Base-by-base conservation (phyloP, 2,329 filamentous ascomycete genomes). In the Diaporthe destruens region DNA sequence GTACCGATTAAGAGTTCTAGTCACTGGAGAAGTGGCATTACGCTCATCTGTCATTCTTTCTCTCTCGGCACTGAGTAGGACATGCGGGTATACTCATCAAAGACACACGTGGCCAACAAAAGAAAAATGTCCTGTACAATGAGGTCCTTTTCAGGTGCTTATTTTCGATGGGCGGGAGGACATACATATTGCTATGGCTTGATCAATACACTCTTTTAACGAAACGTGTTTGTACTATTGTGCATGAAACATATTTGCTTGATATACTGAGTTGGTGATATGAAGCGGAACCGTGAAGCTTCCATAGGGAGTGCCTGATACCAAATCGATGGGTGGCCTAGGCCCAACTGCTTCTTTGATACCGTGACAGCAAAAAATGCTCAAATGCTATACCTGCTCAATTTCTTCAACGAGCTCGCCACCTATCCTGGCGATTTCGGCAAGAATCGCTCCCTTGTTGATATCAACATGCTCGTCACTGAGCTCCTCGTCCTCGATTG, bases 351-450 rank as follows among this genome's bases (percentile, higher is more conserved):
- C 2, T 42, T 65, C 11, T 36, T 32, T 16, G 18, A 51, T 34
- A 51, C 14, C 11, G 0, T 16, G 6, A 12, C 6, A 9, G 12
- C n/a, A 12, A n/a, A 3, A 25, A 16, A 36, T 29, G 8, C n/a
- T 11, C 14, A 36, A 34, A 32, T 55, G 49, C 47, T 70, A 63
- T 14, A 36, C 20, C 23, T n/a, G n/a, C 77, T 95, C 91, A 71
- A 96, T 90, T 78, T 82, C 89, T 76, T 89, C 87, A 57, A 98
- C 86, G 81, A 98, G 79, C 72, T 91, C 88, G 1, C 89, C 90
- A 11, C 90, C 90, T 53, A 92, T 84, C 74, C 90, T 88, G 54
- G 89, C 89, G 80, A 97, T 94, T 82, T 96, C 94, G 42, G 90
- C 85, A 66, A 95, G 78, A 6, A 96, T 89, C 0, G 88, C 91